Conservation (phyloP, 352 stramenopile species). For the Phytophthora ohioensis region DNA sequence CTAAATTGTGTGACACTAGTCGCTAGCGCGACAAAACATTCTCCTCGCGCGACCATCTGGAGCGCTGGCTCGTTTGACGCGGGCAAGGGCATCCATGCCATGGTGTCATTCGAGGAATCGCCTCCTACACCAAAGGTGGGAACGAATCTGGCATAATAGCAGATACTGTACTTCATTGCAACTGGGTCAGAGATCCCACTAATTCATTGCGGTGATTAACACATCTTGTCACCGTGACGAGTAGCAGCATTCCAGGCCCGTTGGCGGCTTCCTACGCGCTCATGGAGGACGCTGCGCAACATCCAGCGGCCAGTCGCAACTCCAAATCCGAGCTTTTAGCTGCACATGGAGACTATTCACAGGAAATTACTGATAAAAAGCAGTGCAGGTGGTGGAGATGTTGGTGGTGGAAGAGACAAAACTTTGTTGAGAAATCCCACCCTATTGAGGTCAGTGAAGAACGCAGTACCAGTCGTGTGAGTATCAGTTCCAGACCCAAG, state of each 20-base stretch:
- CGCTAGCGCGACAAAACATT: neutral
- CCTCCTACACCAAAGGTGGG: conserved; percentile 10
- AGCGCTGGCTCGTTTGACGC: conserved; percentile 19
- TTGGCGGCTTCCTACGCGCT: conserved; percentile 37
- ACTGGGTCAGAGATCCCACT: too few species aligned
- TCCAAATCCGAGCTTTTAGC: conserved; percentile 40
- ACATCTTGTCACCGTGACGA: conserved; percentile 19
- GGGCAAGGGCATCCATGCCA: neutral
- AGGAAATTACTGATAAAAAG: conserved; percentile 17
- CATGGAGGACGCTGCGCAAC: conserved; percentile 38
- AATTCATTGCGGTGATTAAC: neutral
- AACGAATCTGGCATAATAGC: too few species aligned
- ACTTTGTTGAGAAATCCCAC: conserved; percentile 7
- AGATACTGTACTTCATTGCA: too few species aligned
- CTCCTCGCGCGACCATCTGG: conserved; percentile 5
- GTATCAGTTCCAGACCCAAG: conserved; percentile 28
- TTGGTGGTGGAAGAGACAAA: conserved; percentile 23
- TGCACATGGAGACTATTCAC: conserved; percentile 21
- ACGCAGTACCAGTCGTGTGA: conserved; percentile 24
- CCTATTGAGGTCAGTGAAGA: conserved; percentile 29
- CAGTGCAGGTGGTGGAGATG: conserved; percentile 23
- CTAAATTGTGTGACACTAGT: conserved; percentile 23
- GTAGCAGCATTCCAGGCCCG: conserved; percentile 39
- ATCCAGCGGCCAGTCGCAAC: conserved; percentile 14
- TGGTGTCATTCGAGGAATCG: conserved; percentile 17